Conservation (phyloP, 495 filamentous ascomycete genomes). For the Staphylotrichum longicolle region DNA sequence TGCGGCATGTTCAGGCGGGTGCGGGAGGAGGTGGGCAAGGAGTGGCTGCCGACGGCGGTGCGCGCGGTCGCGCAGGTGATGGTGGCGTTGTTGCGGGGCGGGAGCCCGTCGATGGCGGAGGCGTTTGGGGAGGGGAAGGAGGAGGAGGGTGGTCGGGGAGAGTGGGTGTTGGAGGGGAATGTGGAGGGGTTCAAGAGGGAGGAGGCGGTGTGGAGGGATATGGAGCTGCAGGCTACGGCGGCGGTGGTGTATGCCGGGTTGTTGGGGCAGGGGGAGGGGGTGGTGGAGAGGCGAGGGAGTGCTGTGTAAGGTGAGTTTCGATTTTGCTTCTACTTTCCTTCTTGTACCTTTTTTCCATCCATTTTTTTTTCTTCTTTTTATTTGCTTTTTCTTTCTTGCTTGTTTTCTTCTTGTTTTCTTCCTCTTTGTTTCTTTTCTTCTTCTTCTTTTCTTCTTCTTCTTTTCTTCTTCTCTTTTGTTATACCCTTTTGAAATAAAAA, state of each 20-base stretch:
- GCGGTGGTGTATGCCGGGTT: slow-evolving; percentile 41
- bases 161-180: slow-evolving; percentile 39
- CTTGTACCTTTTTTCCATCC: too few species aligned
- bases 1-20: slow-evolving; percentile 47
- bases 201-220: slow-evolving; percentile 35
- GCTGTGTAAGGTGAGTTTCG: slow-evolving; percentile 41
- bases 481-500: too few species aligned
- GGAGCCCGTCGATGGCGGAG: slow-evolving; percentile 3
- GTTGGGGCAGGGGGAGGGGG: slow-evolving; percentile 25
- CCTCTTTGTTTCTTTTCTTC: too few species aligned
- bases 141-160: slow-evolving; percentile 19
- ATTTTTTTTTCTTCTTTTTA: background rate
- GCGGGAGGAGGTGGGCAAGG: slow-evolving; percentile 21
- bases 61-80: slow-evolving; percentile 47
- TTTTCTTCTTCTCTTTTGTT: too few species aligned
- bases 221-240: slow-evolving; percentile 47
- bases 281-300: slow-evolving; percentile 38
- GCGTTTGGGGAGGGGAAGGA: slow-evolving; percentile 16
- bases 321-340: too few species aligned
- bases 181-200: slow-evolving; percentile 30
- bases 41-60: slow-evolving; percentile 48
- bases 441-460: too few species aligned
- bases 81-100: slow-evolving; percentile 34
- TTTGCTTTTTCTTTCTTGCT: background rate
- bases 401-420: background rate